These are phyloP conservation scores for Canavalia ensiformis DNA, from an alignment of 306 rosid genomes.

Conservation along the genomic window DNA sequence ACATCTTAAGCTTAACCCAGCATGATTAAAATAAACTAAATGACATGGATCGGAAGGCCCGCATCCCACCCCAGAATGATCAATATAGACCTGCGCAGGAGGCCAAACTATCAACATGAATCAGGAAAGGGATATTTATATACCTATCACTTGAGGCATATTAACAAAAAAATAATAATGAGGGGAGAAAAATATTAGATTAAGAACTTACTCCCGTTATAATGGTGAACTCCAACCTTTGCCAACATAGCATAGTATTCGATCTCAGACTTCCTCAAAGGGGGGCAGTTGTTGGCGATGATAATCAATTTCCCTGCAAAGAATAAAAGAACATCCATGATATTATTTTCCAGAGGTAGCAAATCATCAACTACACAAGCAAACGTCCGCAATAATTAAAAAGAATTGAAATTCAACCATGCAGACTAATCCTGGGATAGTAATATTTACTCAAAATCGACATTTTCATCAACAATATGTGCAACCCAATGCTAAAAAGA, in stretches of 20 bases:
- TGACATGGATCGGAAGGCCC: too few species aligned
- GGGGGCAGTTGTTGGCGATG: slow-evolving; percentile 88
- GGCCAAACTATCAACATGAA: not conserved
- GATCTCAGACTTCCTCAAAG: slow-evolving; percentile 77
- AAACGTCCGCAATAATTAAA: not conserved
- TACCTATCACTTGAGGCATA: not conserved
- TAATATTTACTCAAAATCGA: not conserved
- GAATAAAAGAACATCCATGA: not conserved
- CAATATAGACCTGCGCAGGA: not conserved
- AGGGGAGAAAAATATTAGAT: not conserved
- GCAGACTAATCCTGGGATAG: not conserved
- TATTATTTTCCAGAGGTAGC: not conserved
- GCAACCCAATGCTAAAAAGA: not conserved
- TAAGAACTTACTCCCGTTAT: slow-evolving; percentile 77
- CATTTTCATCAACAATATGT: not conserved
- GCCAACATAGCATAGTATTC: slow-evolving; percentile 91
- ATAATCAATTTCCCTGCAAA: slow-evolving; percentile 72
- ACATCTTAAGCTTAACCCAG: not conserved
- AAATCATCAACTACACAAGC: not conserved
- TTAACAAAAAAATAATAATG: not conserved
- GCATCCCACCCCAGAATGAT: not conserved
- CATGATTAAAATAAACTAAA: not conserved
- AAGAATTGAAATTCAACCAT: not conserved
- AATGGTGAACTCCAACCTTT: slow-evolving; percentile 83
- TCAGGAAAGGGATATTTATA: not conserved